Evolutionary conservation across 257 asterid genomes (phyloP).

Genomic region (Solanum ossicruentum): DNA sequence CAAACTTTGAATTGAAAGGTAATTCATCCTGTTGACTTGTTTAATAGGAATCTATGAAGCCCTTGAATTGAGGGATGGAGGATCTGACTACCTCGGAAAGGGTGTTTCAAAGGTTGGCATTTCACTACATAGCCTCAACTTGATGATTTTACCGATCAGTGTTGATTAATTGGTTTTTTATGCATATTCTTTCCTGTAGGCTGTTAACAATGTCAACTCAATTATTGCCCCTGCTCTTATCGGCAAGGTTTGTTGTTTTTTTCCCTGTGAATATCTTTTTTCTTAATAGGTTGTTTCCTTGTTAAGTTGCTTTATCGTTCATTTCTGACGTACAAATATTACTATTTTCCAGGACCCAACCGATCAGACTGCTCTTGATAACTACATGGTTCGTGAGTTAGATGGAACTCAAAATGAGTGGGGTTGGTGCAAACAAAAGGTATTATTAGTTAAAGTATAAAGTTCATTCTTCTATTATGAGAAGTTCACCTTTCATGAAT

Average conservation of each 20-base stretch:
- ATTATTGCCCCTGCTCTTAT: constrained; percentile 84
- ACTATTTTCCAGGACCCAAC: constrained; percentile 56
- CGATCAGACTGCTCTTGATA: constrained; percentile 76
- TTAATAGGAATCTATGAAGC: constrained; percentile 80
- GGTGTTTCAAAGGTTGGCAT: constrained; percentile 78
- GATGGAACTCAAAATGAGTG: constrained; percentile 98
- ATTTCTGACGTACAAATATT: not conserved
- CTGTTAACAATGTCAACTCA: constrained; percentile 79
- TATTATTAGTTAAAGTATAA: constrained; percentile 2
- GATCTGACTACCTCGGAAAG: constrained; percentile 95
- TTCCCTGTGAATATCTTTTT: not conserved
- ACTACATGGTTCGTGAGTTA: constrained; percentile 88
- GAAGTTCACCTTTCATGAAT: not conserved
- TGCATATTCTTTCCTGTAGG: constrained; percentile 19
- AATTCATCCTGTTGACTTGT: not conserved
- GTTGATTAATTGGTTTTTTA: not conserved
- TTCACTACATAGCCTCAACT: not conserved
- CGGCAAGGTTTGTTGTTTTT: constrained; percentile 72
- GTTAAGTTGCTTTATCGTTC: not conserved
- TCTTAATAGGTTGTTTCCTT: not conserved
- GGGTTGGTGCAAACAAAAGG: constrained; percentile 99
- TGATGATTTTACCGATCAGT: not conserved
- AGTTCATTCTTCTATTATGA: not conserved
- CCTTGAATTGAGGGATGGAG: constrained; percentile 97
- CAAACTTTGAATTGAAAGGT: not conserved